A percentile compares a stretch with the other conserved stretches of the same genome.
These are phyloP conservation scores for Aspergillus brunneoviolaceus DNA, from an alignment of 2,329 filamentous ascomycete genomes.

Conservation along the genomic window DNA sequence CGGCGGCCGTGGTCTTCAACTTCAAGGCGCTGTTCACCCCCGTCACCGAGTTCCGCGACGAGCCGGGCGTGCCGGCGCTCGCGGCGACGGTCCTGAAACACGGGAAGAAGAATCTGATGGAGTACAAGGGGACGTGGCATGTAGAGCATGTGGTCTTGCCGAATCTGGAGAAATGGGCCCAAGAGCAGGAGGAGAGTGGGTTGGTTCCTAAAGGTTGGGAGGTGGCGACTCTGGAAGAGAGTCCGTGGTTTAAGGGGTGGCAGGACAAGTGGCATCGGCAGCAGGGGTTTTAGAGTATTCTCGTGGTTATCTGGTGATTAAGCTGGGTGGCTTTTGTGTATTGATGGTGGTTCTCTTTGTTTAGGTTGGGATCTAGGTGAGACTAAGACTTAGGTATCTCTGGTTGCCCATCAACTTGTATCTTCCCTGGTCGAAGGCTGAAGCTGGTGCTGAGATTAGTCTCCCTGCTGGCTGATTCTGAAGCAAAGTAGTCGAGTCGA, in stretches of 20 bases:
- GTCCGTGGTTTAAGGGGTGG: slow-evolving; percentile 76
- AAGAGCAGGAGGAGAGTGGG: slow-evolving; percentile 65
- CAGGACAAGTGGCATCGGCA: slow-evolving; percentile 68
- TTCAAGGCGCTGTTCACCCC: slow-evolving; percentile 86
- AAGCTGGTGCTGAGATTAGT: too few species aligned
- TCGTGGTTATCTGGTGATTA: not conserved
- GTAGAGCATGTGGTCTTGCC: slow-evolving; percentile 71
- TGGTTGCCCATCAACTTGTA: too few species aligned
- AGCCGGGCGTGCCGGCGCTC: slow-evolving; percentile 70
- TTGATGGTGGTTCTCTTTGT: not conserved
- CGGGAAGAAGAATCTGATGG: slow-evolving; percentile 69
- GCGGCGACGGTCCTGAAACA: slow-evolving; percentile 67
- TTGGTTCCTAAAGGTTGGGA: slow-evolving; percentile 64
- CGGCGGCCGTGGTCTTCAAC: slow-evolving; percentile 76
- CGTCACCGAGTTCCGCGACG: slow-evolving; percentile 65
- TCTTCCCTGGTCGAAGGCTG: too few species aligned
- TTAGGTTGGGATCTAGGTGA: not conserved
- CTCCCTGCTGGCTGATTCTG: too few species aligned
- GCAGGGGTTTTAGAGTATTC: slow-evolving; percentile 56
- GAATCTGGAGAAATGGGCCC: slow-evolving; percentile 61
- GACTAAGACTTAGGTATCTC: too few species aligned
- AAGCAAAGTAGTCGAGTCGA: too few species aligned
- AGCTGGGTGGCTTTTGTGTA: not conserved
- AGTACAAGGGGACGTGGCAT: slow-evolving; percentile 81
- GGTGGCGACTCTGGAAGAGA: slow-evolving; percentile 68